A percentile compares a stretch with the other conserved stretches of the same genome.
These are phyloP conservation scores for Penicillium simplicissimum DNA, from an alignment of 495 filamentous ascomycete genomes.

Conservation along the genomic window DNA sequence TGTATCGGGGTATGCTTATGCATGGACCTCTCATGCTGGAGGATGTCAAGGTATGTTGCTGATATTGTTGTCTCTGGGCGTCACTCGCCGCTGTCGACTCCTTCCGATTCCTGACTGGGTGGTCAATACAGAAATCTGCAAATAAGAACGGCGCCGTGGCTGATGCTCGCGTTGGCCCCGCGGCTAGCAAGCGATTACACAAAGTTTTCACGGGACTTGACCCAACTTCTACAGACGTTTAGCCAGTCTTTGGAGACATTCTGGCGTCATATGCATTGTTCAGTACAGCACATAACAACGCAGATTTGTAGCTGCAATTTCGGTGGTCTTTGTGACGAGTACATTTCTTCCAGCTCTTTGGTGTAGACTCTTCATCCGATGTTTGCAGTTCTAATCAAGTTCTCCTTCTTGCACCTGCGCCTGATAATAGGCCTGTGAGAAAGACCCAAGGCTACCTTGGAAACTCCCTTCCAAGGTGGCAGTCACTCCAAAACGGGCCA, in stretches of 20 bases:
- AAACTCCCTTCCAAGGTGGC: no score
- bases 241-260: slow-evolving; percentile 17
- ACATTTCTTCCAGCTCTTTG: background rate
- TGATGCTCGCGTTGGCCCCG: slow-evolving; percentile 64
- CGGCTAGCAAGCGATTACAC: slow-evolving; percentile 69
- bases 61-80: background rate
- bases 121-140: slow-evolving; percentile 53
- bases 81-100: background rate
- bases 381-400: no score
- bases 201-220: slow-evolving; percentile 74
- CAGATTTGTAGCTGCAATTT: background rate
- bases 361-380: background rate
- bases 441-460: no score
- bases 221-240: slow-evolving; percentile 67
- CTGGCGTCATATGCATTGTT: background rate
- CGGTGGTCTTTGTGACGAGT: background rate
- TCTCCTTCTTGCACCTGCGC: no score
- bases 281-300: background rate
- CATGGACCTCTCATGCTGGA: slow-evolving; percentile 62
- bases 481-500: no score
- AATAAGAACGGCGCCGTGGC: slow-evolving; percentile 68
- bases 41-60: slow-evolving; percentile 50
- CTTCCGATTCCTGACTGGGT: slow-evolving; percentile 10
- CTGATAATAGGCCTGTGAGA: no score
- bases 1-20: slow-evolving; percentile 59